Conservation (phyloP, 1,139 yeast species). For the Hanseniaspora uvarum region DNA sequence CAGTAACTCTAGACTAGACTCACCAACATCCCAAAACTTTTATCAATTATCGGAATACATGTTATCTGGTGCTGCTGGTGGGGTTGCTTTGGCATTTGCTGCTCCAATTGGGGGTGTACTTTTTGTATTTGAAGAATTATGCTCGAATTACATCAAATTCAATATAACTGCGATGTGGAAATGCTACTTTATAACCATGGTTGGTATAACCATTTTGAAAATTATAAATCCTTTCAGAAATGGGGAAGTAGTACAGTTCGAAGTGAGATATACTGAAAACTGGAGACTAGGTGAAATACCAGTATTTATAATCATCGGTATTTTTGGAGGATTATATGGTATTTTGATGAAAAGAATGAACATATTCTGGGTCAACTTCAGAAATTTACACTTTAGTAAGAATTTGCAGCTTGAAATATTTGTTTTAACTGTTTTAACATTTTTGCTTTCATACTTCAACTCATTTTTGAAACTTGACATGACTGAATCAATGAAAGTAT, state of each 20-base stretch:
- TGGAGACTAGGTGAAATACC: conserved; percentile 88
- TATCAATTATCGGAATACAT: conserved; percentile 41
- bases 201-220: conserved; percentile 73
- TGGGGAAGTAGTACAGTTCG: conserved; percentile 86
- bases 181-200: conserved; percentile 78
- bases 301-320: conserved; percentile 64
- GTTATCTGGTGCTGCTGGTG: conserved; percentile 85
- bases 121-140: conserved; percentile 59
- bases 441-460: conserved; percentile 72
- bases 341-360: conserved; percentile 70
- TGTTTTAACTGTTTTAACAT: conserved; percentile 56
- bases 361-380: conserved; percentile 63
- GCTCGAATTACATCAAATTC: conserved; percentile 34
- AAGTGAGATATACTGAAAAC: conserved; percentile 69
- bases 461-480: conserved; percentile 73
- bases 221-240: conserved; percentile 80
- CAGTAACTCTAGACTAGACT: not conserved
- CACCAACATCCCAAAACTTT: conserved; percentile 25
- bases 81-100: conserved; percentile 86
- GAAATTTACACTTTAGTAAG: conserved; percentile 52
- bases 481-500: conserved; percentile 88
- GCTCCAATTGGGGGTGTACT: conserved; percentile 93
- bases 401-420: conserved; percentile 64
- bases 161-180: conserved; percentile 79
- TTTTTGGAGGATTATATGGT: conserved; percentile 89